Evolutionary conservation across 1,139 yeast genomes (phyloP), one percentile per base, ranked within the genome.

Genomic region (Saccharomycopsis phalli): DNA sequence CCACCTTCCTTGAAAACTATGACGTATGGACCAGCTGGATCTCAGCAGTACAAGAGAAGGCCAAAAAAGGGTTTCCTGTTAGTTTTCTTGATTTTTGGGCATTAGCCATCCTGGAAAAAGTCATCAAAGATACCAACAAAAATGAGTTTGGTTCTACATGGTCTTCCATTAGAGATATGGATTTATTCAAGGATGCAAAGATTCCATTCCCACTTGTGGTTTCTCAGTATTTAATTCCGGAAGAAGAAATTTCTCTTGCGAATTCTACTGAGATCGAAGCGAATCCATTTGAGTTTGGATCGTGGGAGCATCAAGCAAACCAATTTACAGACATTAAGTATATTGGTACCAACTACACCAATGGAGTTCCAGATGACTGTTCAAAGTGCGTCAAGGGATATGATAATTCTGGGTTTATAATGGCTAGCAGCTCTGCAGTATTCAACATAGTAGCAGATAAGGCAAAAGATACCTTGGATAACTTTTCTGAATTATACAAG

Each of bases 51-150:
- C 86, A 87, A 59, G 61, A 64, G 43, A 67, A 75, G 32, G 94
- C 93, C 1, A 26, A 36, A n/a, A 38, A 38, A 2, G 95, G 95
- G 1, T 87, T 70, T 60, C 76, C 80, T 39, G 64, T 77, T 26
- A 74, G 88, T 5, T 53, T 87, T 42, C 84, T 95, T 13, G 96
- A 87, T 62, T 71, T 82, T 47, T 87, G 95, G 96, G 94, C 93
- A n/a, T 68, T 94, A 55, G 80, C 84, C 1, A 64, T 86, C 41
- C 72, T 93, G 1, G 73, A 79, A 53, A 93, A 83, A 60, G 29
- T 26, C 13, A 4, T 26, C 13, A n/a, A n/a, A n/a, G n/a, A n/a
- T n/a, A 65, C 79, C 45, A 19, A 27, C 17, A 21, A 33, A 37
- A 57, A 22, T 18, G 20, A 21, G 19, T 31, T 69, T 31, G 70